Evolutionary conservation across 495 filamentous ascomycete genomes (phyloP), one percentile per base, ranked within the genome.

Genomic region (Aspergillus conjunctus): DNA sequence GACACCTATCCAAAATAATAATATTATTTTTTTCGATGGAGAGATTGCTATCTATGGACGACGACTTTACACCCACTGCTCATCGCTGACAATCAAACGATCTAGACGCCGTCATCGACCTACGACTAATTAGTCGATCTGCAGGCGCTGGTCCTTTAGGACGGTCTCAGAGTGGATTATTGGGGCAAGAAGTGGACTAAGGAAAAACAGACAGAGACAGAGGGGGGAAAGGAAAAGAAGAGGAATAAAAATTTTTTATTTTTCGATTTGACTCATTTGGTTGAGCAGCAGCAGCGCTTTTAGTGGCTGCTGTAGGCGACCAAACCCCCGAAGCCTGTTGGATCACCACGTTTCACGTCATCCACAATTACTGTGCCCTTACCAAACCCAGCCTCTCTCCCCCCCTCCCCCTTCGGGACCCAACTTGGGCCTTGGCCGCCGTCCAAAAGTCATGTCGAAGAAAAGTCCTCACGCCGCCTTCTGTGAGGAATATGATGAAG

Each of bases 401-500:
- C 48, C 57, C 53, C 57, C 60, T 50, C 44, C 58, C 51, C 50
- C 57, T 56, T 54, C 51, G 58, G 58, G 56, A 63, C 65, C 62
- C 63, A 64, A 63, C 48, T 39, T 61, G 60, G 66, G 59, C 68
- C 62, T 67, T 65, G 65, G 62, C 63, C 65, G 58, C 66, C 60
- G 54, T 59, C 50, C 53, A 58, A 61, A 62, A 74, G 67, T 70
- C 69, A 81, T 76, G 75, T 67, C 74, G 46, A 62, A 68, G 58
- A 75, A 72, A 66, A 66, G 56, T 52, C 72, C 72, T 58, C 74
- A 63, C 48, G 74, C 78, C 58, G 82, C 84, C 61, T 81, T 74
- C 51, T 71, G 77, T 69, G 85, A 87, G 66, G 85, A 87, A 61
- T 85, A 72, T 66, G 77, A 85, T 64, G 83, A 85, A 64, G 81